These are phyloP conservation scores for Yamadazyma siamensis DNA, from an alignment of 1,139 yeast species.

Conservation along the genomic window DNA sequence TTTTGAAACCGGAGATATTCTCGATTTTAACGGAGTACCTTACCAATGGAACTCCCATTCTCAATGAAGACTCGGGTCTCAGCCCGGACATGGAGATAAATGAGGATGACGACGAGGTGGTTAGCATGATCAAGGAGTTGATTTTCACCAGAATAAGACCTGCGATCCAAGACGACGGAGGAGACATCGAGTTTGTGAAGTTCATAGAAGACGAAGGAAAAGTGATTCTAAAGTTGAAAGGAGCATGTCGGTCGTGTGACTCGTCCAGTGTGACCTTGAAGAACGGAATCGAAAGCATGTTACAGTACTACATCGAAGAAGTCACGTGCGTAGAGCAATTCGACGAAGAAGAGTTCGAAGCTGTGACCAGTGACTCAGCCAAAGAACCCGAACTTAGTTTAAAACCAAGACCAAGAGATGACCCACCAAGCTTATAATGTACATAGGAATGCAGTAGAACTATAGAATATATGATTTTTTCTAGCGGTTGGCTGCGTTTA, in stretches of 20 bases:
- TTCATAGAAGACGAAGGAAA: conserved; percentile 64
- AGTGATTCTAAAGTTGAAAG: conserved; percentile 63
- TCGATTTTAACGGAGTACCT: conserved; percentile 80
- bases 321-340: conserved; percentile 66
- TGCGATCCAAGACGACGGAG: conserved; percentile 86
- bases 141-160: conserved; percentile 94
- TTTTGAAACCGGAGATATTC: conserved; percentile 85
- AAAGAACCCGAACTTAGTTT: conserved; percentile 38
- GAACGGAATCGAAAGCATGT: conserved; percentile 79
- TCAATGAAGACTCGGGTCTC: conserved; percentile 31
- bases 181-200: conserved; percentile 71
- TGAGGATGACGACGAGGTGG: conserved; percentile 74
- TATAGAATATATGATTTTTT: too few relatives aligned
- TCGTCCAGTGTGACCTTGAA: conserved; percentile 73
- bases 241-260: conserved; percentile 80
- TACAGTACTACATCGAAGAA: conserved; percentile 77
- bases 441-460: conserved; percentile 2
- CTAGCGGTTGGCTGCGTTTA: too few relatives aligned
- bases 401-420: conserved; percentile 29
- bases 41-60: conserved; percentile 67
- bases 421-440: conserved; percentile 42
- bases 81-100: conserved; percentile 36
- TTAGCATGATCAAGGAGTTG: conserved; percentile 87
- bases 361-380: conserved; percentile 25
- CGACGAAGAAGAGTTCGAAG: conserved; percentile 25